Percentiles rank a stretch among this genome's conserved stretches.
phyloP scores from a whole-genome alignment of 148 eudicot genomes.

The Rhododendron mucronatum region DNA sequence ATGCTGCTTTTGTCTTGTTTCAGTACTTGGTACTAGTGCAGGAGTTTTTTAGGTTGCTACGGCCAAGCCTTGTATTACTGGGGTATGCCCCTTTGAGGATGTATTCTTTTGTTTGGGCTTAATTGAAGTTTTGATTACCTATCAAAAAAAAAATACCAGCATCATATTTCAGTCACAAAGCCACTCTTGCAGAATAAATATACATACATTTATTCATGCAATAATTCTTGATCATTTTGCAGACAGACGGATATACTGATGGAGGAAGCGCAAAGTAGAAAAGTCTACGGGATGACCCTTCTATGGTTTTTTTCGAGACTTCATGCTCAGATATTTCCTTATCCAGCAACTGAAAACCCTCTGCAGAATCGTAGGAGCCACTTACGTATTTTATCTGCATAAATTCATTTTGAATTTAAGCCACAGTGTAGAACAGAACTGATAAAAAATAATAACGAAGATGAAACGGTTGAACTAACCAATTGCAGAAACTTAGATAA shows the following conservation, averaged over 20 bases:
- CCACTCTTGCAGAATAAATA: not conserved
- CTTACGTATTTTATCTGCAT: constrained; percentile 79
- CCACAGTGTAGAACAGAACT: not conserved
- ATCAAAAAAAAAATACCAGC: not conserved
- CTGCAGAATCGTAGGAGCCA: constrained; percentile 74
- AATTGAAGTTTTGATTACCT: too few species aligned
- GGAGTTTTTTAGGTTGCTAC: too few species aligned
- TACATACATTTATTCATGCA: constrained; percentile 75
- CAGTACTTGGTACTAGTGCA: too few species aligned
- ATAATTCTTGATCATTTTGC: constrained; percentile 72
- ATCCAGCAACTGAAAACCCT: constrained; percentile 70
- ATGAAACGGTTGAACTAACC: constrained; percentile 35
- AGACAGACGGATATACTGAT: constrained; percentile 93
- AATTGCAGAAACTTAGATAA: constrained; percentile 58
- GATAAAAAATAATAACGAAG: not conserved
- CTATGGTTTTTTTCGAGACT: constrained; percentile 34
- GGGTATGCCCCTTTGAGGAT: too few species aligned
- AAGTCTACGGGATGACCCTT: constrained; percentile 72
- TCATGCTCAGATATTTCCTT: constrained; percentile 64
- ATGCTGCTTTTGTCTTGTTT: too few species aligned
- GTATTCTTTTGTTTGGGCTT: too few species aligned
- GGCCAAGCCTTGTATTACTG: too few species aligned
- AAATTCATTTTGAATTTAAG: not conserved
- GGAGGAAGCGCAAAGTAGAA: constrained; percentile 99
- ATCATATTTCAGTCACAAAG: not conserved